phyloP scores from a whole-genome alignment of 225 moss, liverwort and hornwort genomes.

The Bryoerythrophyllum caledonicum region DNA sequence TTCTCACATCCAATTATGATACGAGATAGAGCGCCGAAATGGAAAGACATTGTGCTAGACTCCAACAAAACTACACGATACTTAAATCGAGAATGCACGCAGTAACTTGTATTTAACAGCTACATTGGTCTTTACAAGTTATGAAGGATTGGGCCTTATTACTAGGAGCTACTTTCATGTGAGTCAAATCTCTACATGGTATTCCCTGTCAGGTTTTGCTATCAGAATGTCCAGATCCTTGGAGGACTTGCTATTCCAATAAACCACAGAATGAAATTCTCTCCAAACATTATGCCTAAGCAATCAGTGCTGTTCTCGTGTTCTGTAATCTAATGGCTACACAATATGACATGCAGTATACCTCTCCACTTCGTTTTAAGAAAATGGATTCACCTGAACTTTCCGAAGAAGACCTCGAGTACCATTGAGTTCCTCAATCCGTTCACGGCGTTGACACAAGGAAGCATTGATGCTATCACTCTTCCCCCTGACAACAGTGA shows the following conservation, averaged over 20 bases:
- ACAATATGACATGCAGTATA: slow-evolving; percentile 10
- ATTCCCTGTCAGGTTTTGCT: slow-evolving; percentile 9
- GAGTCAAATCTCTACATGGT: slow-evolving; percentile 1
- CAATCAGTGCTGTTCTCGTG: background rate
- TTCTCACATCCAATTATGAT: slow-evolving; percentile 1
- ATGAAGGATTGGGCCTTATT: background rate
- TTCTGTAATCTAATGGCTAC: slow-evolving; percentile 1
- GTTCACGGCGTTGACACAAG: slow-evolving; percentile 84
- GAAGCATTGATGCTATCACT: slow-evolving; percentile 91
- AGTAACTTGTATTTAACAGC: background rate
- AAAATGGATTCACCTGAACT: slow-evolving; percentile 63
- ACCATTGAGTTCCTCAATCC: slow-evolving; percentile 88
- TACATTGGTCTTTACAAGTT: background rate
- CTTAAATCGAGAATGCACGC: background rate
- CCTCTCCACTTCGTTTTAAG: background rate
- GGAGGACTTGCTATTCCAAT: slow-evolving; percentile 19
- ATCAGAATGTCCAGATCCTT: slow-evolving; percentile 13
- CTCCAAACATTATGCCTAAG: background rate
- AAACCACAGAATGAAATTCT: background rate
- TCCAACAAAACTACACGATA: background rate
- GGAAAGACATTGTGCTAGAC: background rate
- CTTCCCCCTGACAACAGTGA: slow-evolving; percentile 82
- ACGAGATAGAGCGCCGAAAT: background rate
- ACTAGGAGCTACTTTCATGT: background rate
- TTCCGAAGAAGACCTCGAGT: slow-evolving; percentile 83